phyloP scores from a whole-genome alignment of 257 asterid species.

The Jacaranda copaia region DNA sequence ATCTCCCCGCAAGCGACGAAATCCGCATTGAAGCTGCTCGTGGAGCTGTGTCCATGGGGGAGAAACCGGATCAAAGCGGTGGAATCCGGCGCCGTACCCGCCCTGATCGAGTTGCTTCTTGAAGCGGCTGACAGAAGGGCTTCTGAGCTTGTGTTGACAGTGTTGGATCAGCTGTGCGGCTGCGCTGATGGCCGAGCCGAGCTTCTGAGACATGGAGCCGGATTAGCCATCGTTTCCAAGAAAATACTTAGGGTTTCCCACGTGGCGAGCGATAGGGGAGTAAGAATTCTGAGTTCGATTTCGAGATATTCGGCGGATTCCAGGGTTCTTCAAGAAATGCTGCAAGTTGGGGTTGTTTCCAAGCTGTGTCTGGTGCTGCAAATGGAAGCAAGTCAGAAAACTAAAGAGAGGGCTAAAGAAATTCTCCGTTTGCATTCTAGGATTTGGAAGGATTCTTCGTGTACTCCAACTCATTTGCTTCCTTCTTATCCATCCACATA shows the following conservation, averaged over 20 bases:
- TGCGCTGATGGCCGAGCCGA: slow-evolving; percentile 87
- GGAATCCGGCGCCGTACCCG: slow-evolving; percentile 50
- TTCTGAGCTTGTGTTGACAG: slow-evolving; percentile 53
- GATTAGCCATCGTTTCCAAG: slow-evolving; percentile 76
- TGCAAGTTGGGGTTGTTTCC: slow-evolving; percentile 74
- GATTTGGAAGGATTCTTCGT: slow-evolving; percentile 75
- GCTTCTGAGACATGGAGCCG: slow-evolving; percentile 71
- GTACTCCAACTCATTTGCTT: slow-evolving; percentile 64
- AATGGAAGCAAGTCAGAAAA: slow-evolving; percentile 53
- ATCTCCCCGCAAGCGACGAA: slow-evolving; percentile 53
- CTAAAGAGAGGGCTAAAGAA: slow-evolving; percentile 61
- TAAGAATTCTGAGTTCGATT: slow-evolving; percentile 60
- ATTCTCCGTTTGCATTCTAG: slow-evolving; percentile 65
- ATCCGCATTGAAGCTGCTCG: slow-evolving; percentile 60
- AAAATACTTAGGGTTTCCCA: slow-evolving; percentile 79
- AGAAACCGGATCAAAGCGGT: slow-evolving; percentile 66
- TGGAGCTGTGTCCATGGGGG: slow-evolving; percentile 72
- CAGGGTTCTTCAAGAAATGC: slow-evolving; percentile 70
- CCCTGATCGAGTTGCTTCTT: slow-evolving; percentile 59
- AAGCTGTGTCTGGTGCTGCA: slow-evolving; percentile 80
- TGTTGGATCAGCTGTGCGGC: slow-evolving; percentile 69
- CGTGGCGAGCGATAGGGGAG: slow-evolving; percentile 62
- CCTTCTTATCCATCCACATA: slow-evolving; percentile 57
- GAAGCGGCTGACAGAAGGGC: slow-evolving; percentile 53
- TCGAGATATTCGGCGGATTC: slow-evolving; percentile 53